Percentiles rank a stretch among this genome's conserved stretches.
Evolutionary conservation across 1,284 basidiomycete species (phyloP).

Genomic region (Ustilago curta): DNA sequence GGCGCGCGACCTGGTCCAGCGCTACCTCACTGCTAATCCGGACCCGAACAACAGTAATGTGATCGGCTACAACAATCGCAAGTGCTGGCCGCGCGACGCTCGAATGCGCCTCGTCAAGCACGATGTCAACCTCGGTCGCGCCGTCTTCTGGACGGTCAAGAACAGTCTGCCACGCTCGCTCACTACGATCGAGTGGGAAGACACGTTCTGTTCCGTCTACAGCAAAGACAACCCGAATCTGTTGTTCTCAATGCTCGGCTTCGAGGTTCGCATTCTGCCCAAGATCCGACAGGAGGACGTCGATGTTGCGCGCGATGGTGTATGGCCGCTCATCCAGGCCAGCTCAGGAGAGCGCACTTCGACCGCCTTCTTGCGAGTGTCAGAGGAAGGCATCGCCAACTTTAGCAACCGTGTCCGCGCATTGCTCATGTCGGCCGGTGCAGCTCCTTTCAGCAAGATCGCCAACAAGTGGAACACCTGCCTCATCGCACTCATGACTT

Average conservation of each 20-base stretch:
- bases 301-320: slow-evolving; percentile 96
- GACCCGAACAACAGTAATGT: slow-evolving; percentile 99
- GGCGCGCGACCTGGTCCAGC: slow-evolving; percentile 95
- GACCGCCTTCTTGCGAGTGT: slow-evolving; percentile 96
- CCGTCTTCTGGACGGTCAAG: slow-evolving; percentile 99
- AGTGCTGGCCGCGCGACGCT: slow-evolving; percentile 98
- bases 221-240: slow-evolving; percentile 98
- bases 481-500: slow-evolving; percentile 78
- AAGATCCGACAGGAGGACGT: slow-evolving; percentile 94
- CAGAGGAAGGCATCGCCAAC: slow-evolving; percentile 83
- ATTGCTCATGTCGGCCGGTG: slow-evolving; percentile 98
- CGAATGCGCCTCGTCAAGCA: slow-evolving; percentile 99
- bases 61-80: slow-evolving; percentile 98
- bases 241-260: slow-evolving; percentile 97
- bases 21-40: slow-evolving; percentile 94
- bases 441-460: slow-evolving; percentile 98
- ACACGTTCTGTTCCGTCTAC: slow-evolving; percentile 76
- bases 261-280: slow-evolving; percentile 95
- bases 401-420: slow-evolving; percentile 79
- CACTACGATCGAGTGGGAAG: slow-evolving; percentile 94
- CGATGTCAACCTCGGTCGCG: slow-evolving; percentile 97
- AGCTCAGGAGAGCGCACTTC: slow-evolving; percentile 97
- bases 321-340: slow-evolving; percentile 94
- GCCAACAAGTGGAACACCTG: slow-evolving; percentile 99
- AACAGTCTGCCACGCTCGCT: slow-evolving; percentile 94